Conservation (phyloP, 345 rosid genomes). For the Ceriops zippeliana region DNA sequence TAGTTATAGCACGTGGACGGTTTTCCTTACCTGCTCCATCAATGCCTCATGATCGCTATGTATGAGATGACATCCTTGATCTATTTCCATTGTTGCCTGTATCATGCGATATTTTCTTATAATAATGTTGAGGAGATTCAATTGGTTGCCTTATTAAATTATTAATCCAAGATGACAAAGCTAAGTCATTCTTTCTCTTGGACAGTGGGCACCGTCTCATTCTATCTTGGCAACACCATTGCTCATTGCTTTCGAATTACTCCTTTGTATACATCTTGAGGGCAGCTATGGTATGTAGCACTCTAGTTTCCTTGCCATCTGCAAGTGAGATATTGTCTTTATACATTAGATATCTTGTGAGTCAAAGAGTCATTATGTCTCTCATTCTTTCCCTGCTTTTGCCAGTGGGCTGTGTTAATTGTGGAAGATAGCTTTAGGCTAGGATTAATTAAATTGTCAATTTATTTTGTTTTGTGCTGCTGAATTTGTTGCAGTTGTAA, state of each 20-base stretch:
- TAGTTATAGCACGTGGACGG: slow-evolving; percentile 76
- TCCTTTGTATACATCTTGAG: slow-evolving; percentile 73
- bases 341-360: no score
- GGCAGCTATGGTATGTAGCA: slow-evolving; percentile 49
- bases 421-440: not conserved
- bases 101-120: not conserved
- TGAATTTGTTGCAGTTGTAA: slow-evolving; percentile 54
- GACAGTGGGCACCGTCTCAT: slow-evolving; percentile 94
- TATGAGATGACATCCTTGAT: slow-evolving; percentile 25
- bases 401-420: not conserved
- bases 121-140: not conserved
- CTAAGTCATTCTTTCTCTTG: slow-evolving; percentile 25
- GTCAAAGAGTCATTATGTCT: no score
- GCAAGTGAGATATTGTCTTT: no score
- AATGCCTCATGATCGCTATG: slow-evolving; percentile 76
- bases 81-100: slow-evolving; percentile 8
- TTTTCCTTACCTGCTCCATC: slow-evolving; percentile 93
- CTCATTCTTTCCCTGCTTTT: not conserved
- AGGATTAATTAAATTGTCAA: slow-evolving; percentile 3
- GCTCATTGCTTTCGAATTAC: slow-evolving; percentile 80
- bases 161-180: not conserved
- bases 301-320: not conserved
- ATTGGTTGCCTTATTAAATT: not conserved
- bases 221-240: slow-evolving; percentile 69
- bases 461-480: slow-evolving; percentile 18